Evolutionary conservation across 306 rosid genomes (phyloP), one percentile per base, ranked within the genome.

Genomic region (Pterocarpus macrocarpus): DNA sequence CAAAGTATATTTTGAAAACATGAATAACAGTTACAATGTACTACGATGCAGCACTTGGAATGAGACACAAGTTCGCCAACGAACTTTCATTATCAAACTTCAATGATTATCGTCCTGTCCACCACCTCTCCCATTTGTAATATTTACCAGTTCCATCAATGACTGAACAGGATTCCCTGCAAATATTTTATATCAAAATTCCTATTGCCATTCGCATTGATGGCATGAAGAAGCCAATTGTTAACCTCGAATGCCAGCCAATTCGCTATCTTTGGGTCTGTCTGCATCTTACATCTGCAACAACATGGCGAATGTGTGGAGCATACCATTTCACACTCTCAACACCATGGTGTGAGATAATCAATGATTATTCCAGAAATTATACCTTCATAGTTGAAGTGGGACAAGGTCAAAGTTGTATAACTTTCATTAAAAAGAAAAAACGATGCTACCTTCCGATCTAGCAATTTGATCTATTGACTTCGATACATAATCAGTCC

Each of bases 241-340:
- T 35, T 73, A 68, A 50, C 75, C 72, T 69, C 64, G 59, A 71
- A 73, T 53, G 32, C 30, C 10, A 73, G 44, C 12, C 14, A 64
- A 64, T 73, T 73, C 4, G 17, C 64, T 80, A 86, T 50, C 85
- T 58, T 66, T 78, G 84, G 43, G 70, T 69, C 50, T 72, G 80
- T 81, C 78, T 87, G 88, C 99, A 95, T 85, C 91, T 87, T 43
- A 93, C 91, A 80, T 93, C 97, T 8, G 88, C 98, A 35, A 93
- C 93, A 28, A 92, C 92, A 62, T 95, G 99, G 44, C 98, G 98
- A 75, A 95, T 85, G 85, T 86, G 98, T 6, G 99, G 97, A 64
- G 96, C 98, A 50, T 93, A 95, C 99, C 94, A 95, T 83, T 95
- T 95, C 70, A 95, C 99, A 86, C 94, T 90, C 86, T 91, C 98